Evolutionary conservation across 139 green algal species (phyloP).

Genomic region (Ostreobium quekettii): DNA sequence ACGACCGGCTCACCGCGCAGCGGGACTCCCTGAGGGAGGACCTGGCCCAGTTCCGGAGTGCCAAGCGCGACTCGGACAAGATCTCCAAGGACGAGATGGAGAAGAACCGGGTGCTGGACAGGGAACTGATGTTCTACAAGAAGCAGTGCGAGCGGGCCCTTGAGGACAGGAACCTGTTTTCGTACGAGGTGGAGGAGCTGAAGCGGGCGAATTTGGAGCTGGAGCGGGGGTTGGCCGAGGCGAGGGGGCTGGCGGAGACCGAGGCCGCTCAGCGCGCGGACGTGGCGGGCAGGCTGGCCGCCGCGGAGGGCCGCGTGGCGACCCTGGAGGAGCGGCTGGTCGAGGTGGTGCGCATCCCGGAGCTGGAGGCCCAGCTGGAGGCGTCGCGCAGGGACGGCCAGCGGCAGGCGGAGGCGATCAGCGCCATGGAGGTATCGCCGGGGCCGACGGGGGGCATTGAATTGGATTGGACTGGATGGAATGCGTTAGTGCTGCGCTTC

Average conservation of each 20-base stretch:
- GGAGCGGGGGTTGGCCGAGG: background rate
- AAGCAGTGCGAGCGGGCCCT: slow-evolving; percentile 10
- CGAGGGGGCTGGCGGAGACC: background rate
- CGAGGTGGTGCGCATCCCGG: background rate
- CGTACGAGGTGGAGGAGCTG: slow-evolving; percentile 3
- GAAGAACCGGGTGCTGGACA: background rate
- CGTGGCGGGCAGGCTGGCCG: background rate
- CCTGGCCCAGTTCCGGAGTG: background rate
- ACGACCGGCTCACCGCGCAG: background rate
- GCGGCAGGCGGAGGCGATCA: background rate
- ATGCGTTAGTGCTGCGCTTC: background rate
- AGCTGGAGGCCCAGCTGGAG: background rate
- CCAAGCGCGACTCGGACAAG: slow-evolving; percentile 3
- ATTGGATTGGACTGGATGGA: background rate
- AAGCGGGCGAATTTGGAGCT: background rate
- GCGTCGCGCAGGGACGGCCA: background rate
- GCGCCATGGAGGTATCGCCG: background rate
- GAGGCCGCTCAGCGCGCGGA: background rate
- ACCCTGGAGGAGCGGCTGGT: background rate
- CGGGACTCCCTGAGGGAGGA: slow-evolving; percentile 11
- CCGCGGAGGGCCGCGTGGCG: background rate
- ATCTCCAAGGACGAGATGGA: slow-evolving; percentile 12
- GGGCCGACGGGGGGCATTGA: too few relatives aligned
- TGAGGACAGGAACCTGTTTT: background rate
- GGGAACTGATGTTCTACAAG: slow-evolving; percentile 15